phyloP scores from a whole-genome alignment of 2,329 filamentous ascomycete genomes.

The Aureobasidium zeae region DNA sequence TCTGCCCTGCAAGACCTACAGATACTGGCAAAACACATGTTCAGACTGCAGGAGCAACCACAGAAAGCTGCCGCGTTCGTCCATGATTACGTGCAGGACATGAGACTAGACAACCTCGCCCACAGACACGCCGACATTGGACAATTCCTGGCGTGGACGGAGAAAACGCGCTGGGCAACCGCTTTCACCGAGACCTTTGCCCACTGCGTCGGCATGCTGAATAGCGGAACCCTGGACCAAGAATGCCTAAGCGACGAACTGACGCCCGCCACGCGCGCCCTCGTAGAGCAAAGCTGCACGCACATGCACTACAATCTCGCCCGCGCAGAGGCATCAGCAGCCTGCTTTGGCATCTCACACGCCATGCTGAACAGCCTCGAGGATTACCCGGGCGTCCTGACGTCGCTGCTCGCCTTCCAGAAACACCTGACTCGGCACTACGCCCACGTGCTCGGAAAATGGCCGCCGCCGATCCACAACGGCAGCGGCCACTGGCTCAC shows the following conservation, averaged over 20 bases:
- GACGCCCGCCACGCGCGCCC: conserved; percentile 30
- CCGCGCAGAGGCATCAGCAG: conserved; percentile 50
- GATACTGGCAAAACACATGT: conserved; percentile 48
- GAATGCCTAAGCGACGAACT: conserved; percentile 2
- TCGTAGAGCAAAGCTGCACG: conserved; percentile 49
- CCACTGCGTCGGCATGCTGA: conserved; percentile 54
- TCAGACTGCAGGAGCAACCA: conserved; percentile 29
- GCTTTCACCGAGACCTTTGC: conserved; percentile 60
- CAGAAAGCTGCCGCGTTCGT: conserved; percentile 29
- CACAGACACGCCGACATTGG: conserved; percentile 52
- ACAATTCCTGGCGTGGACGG: conserved; percentile 56
- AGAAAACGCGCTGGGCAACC: conserved; percentile 54
- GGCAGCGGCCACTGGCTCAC: conserved; percentile 45
- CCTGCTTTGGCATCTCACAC: conserved; percentile 50
- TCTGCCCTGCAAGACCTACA: conserved; percentile 56
- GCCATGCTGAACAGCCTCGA: conserved; percentile 34
- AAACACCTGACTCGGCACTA: conserved; percentile 54
- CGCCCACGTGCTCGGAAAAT: conserved; percentile 46
- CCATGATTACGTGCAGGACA: conserved; percentile 2
- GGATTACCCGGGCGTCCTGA: conserved; percentile 35
- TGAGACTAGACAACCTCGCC: conserved; percentile 54
- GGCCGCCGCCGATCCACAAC: conserved; percentile 39
- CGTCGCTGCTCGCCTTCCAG: conserved; percentile 51
- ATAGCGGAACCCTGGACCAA: conserved; percentile 17
- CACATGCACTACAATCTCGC: conserved; percentile 53